A percentile compares a stretch with the other conserved stretches of the same genome.
These are phyloP conservation scores for Lactifluus hygrophoroides DNA, from an alignment of 768 basidiomycete genomes.

Conservation along the genomic window DNA sequence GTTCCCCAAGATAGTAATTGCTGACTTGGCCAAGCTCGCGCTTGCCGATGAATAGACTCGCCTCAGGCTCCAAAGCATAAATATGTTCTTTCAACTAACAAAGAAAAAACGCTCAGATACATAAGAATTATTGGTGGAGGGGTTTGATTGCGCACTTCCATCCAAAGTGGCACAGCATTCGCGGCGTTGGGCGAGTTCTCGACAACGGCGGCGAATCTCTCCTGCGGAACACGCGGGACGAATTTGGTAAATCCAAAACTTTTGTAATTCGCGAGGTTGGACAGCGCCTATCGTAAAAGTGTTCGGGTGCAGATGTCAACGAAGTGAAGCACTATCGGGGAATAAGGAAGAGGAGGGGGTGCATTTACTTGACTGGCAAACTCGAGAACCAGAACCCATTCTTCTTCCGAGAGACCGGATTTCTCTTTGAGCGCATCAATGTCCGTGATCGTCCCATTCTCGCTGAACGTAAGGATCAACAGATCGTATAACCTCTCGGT, in stretches of 20 bases:
- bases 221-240: slow-evolving; percentile 55
- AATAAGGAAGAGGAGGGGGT: background rate
- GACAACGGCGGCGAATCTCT: slow-evolving; percentile 57
- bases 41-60: slow-evolving; percentile 70
- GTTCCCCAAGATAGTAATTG: slow-evolving; percentile 77
- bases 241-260: slow-evolving; percentile 84
- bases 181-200: slow-evolving; percentile 49
- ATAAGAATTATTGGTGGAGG: too few species aligned
- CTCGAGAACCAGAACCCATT: slow-evolving; percentile 64
- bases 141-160: slow-evolving; percentile 38
- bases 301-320: background rate
- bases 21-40: slow-evolving; percentile 67
- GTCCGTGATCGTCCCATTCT: slow-evolving; percentile 49
- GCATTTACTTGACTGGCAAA: slow-evolving; percentile 58
- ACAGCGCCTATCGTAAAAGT: slow-evolving; percentile 35
- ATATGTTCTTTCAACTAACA: slow-evolving; percentile 67
- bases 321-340: background rate
- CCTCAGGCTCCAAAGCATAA: slow-evolving; percentile 57
- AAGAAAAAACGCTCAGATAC: background rate
- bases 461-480: slow-evolving; percentile 59
- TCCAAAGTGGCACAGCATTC: slow-evolving; percentile 53
- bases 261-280: slow-evolving; percentile 68
- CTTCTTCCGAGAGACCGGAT: slow-evolving; percentile 45
- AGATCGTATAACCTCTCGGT: slow-evolving; percentile 63
- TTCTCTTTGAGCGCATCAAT: slow-evolving; percentile 42